Base-by-base conservation (phyloP, 208 protist genomes). In the Herpetomonas samuelpessoai region DNA sequence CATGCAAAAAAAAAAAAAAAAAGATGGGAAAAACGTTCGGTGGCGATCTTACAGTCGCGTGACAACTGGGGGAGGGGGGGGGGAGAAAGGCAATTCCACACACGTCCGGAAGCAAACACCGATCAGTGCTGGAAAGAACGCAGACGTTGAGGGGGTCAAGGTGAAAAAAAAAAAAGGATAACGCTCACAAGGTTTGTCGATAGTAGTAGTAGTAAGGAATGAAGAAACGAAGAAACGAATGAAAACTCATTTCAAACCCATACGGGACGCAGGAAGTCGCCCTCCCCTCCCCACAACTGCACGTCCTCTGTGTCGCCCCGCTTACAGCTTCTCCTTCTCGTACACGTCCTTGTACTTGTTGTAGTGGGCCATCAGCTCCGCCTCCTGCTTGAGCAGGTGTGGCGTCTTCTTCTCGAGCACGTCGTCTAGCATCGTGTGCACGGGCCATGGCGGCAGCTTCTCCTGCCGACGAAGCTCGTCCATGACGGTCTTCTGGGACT, bases 381-480 rank as follows among this genome's bases (percentile, higher is more conserved):
- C 51, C 63, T 71, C 65, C 59, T 83, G 78, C 57, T 76, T 41
- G 25, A 59, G 54, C 57, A 88, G 57, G 41, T 81, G 74, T 41
- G 74, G 79, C 22, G 80, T 83, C n/a, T 57, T 56, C 1, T 67
- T 47, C 54, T 91, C 74, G 44, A 80, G 88, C 7, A 88, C 81
- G 50, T 91, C 80, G 45, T 85, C 81, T 31, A 71, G 67, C 39
- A 86, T 59, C 2, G 59, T 71, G 1, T 71, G 54, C 29, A 86
- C 67, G 27, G 84, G 80, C 80, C 81, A 88, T 19, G 66, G 29
- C 25, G 84, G 80, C 27, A 91, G 64, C 59, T 79, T 79, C 51
- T 87, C 80, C 73, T 91, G 84, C 7, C 84, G 81, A 19, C 69
- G 71, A 25, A 91, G 65, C 72, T 91, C 84, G 18, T 58, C 47